Conservation (phyloP, 345 rosid genomes). For the Eucalyptus tenuipes region DNA sequence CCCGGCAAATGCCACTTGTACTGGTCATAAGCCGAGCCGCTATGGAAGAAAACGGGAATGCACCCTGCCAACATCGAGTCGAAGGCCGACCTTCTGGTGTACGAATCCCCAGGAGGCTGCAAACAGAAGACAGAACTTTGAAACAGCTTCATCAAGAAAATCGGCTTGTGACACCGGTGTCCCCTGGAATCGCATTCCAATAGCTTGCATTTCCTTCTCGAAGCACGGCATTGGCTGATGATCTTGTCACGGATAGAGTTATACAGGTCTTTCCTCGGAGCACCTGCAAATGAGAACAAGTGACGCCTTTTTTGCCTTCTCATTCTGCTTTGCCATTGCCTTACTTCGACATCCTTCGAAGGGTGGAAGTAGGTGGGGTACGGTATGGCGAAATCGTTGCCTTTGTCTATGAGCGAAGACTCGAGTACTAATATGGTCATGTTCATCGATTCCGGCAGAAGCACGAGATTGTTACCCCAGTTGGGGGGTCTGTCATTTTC, state of each 20-base stretch:
- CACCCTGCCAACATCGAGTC: slow-evolving; percentile 82
- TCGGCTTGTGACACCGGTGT: slow-evolving; percentile 34
- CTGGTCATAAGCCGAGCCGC: slow-evolving; percentile 75
- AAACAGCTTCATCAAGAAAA: slow-evolving; percentile 38
- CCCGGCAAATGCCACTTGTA: slow-evolving; percentile 74
- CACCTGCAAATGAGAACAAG: slow-evolving; percentile 64
- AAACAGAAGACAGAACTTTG: slow-evolving; percentile 54
- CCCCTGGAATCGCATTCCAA: slow-evolving; percentile 27
- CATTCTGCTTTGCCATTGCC: slow-evolving; percentile 54
- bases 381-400: slow-evolving; percentile 66
- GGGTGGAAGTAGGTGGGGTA: slow-evolving; percentile 85
- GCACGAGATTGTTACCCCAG: slow-evolving; percentile 74
- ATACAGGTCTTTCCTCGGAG: slow-evolving; percentile 30
- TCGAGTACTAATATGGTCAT: slow-evolving; percentile 67
- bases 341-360: slow-evolving; percentile 27
- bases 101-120: slow-evolving; percentile 82
- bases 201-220: slow-evolving; percentile 46
- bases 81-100: slow-evolving; percentile 64
- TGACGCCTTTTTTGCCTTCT: slow-evolving; percentile 26
- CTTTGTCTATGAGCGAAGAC: slow-evolving; percentile 60
- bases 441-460: slow-evolving; percentile 50
- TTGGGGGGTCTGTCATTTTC: slow-evolving; percentile 22
- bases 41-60: slow-evolving; percentile 87
- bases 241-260: slow-evolving; percentile 48
- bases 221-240: slow-evolving; percentile 48